phyloP scores from a whole-genome alignment of 768 basidiomycete genomes.

The Xerocomus potaroensis region DNA sequence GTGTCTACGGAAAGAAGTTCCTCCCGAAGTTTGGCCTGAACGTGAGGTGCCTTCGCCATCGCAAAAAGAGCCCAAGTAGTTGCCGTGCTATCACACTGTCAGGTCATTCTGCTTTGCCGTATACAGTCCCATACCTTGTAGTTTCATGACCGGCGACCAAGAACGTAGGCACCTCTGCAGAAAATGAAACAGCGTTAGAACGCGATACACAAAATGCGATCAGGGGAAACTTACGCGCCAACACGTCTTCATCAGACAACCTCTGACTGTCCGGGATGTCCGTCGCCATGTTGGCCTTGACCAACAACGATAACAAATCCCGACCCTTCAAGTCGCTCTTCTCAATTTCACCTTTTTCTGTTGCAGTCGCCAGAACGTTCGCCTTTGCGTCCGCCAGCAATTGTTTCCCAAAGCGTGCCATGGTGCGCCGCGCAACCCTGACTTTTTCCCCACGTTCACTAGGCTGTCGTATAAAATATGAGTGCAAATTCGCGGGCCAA shows the following conservation, averaged over 20 bases:
- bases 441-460: background rate
- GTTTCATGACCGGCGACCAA: constrained; percentile 1
- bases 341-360: constrained; percentile 30
- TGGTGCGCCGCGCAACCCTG: background rate
- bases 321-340: constrained; percentile 35
- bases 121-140: background rate
- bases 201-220: no score
- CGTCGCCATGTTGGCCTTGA: constrained; percentile 18
- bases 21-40: background rate
- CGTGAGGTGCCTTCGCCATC: background rate
- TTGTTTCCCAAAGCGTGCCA: background rate
- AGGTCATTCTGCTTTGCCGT: background rate
- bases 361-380: constrained; percentile 23
- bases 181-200: background rate
- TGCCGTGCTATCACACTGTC: background rate
- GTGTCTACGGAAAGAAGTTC: constrained; percentile 41
- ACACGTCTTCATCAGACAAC: constrained; percentile 60
- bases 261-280: constrained; percentile 52
- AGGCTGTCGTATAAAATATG: background rate
- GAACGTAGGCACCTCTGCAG: background rate
- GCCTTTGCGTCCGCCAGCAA: background rate
- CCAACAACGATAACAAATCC: constrained; percentile 58
- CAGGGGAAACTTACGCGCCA: constrained; percentile 39
- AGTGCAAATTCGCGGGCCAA: background rate
- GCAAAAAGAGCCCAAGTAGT: background rate